Base-by-base conservation (phyloP, 2,329 filamentous ascomycete genomes). In the Pyrenophora tritici-repentis region DNA sequence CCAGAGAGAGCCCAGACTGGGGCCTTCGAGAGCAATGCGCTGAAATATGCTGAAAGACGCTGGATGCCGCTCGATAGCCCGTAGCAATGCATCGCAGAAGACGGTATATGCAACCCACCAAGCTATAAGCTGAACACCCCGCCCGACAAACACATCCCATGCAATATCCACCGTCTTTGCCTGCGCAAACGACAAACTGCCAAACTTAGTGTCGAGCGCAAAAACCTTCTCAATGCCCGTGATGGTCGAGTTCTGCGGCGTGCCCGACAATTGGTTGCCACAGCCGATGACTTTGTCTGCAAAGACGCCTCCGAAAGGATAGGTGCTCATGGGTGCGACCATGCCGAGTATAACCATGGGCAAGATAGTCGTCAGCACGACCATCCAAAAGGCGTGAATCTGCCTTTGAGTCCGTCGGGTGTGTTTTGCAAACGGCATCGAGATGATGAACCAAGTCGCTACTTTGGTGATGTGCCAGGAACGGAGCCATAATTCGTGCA, bases 111-210 rank as follows among this genome's bases (percentile, higher is more conserved):
- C 59, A 9, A 65, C 45, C 33, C 47, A 64, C 48, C 61, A 70
- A 7, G 71, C 63, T 2, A 72, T 7, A 1, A 68, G 22, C 43
- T 75, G 73, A 2, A 59, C 62, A 6, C 72, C 70, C 7, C 70
- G 59, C 2, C 68, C 72, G 10, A 75, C 41, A 2, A 65, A 22
- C 8, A 74, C 53, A 46, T 75, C 72, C 71, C 71, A 75, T 1
- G 53, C 42, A 6, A 72, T 62, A 42, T 74, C 71, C n/a, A 75
- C 66, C 2, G 65, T 53, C 42, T 75, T 75, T 12, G 61, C 73
- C 8, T 61, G 58, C 8, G 65, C 55, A 40, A 75, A 74, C 0
- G 63, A 43, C 16, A 67, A 65, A 0, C 26, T 38, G 1, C 68
- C 70, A 26, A 50, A 65, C 0, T 60, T 64, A 3, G 33, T 20